Conservation (phyloP, 108 stramenopile species). For the Epithemia pelagica region DNA sequence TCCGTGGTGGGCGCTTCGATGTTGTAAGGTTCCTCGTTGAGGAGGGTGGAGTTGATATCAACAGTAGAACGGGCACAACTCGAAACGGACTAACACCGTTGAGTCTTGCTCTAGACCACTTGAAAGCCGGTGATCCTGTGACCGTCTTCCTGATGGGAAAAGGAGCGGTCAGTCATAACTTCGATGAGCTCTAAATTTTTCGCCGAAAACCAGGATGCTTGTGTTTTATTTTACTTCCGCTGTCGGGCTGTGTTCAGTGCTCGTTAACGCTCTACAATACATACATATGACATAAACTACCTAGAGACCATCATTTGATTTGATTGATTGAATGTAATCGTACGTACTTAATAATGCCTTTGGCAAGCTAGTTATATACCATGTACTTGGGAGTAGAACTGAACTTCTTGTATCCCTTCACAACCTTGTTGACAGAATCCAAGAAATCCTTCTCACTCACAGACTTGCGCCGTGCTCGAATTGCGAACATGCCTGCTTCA, state of each 20-base stretch:
- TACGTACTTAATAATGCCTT: too few relatives aligned
- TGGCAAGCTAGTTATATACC: constrained; percentile 81
- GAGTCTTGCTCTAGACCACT: constrained; percentile 22
- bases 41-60: constrained; percentile 49
- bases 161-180: too few relatives aligned
- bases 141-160: background rate
- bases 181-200: too few relatives aligned
- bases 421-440: constrained; percentile 98
- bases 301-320: too few relatives aligned
- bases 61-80: constrained; percentile 25
- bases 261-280: too few relatives aligned
- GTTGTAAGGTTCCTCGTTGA: constrained; percentile 38
- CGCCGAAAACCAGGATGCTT: too few relatives aligned
- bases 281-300: too few relatives aligned
- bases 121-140: constrained; percentile 25
- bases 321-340: too few relatives aligned
- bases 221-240: too few relatives aligned
- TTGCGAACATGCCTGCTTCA: constrained; percentile 99
- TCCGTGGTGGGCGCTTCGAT: constrained; percentile 44
- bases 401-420: constrained; percentile 99
- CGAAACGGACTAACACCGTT: constrained; percentile 28
- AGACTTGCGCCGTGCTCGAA: constrained; percentile 94
- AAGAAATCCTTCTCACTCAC: constrained; percentile 97
- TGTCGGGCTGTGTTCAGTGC: too few relatives aligned
- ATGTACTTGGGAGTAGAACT: constrained; percentile 96